Percentiles rank a stretch among this genome's conserved stretches.
phyloP scores from a whole-genome alignment of 192 early-diverging fungal genomes.

The Mortierella antarctica region DNA sequence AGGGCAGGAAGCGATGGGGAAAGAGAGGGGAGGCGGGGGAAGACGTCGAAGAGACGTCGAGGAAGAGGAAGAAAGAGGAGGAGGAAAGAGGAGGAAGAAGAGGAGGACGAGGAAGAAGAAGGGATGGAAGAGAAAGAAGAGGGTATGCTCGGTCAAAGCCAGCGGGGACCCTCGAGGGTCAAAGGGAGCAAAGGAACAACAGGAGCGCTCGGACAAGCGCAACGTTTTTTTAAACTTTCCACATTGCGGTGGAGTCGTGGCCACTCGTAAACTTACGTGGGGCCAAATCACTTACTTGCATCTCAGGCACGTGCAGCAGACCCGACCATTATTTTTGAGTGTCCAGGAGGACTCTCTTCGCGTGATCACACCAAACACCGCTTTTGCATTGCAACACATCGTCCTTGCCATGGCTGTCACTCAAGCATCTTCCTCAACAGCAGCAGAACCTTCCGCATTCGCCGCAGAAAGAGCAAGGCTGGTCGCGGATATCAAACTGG shows the following conservation, averaged over 20 bases:
- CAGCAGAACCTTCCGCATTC: constrained; percentile 3
- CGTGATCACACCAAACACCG: no score
- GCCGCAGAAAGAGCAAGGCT: constrained; percentile 25
- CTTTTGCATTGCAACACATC: neutral
- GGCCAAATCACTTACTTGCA: neutral
- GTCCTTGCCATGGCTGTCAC: constrained; percentile 3
- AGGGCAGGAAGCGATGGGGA: neutral
- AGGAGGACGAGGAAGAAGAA: neutral
- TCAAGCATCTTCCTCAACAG: constrained; percentile 1
- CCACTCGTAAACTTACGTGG: neutral
- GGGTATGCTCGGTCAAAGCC: neutral
- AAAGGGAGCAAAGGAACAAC: neutral
- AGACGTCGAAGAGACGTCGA: neutral
- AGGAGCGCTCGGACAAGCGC: no score
- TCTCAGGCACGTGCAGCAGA: neutral
- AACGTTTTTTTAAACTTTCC: neutral
- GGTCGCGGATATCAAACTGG: constrained; percentile 32
- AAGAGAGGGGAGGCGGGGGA: neutral
- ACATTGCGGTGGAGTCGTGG: no score
- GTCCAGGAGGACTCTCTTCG: no score
- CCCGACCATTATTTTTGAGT: no score
- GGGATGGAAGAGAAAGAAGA: neutral
- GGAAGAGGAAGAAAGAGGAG: neutral
- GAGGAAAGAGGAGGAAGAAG: neutral
- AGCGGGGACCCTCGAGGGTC: no score